These are phyloP conservation scores for Zygoascus flipseniorum DNA, from an alignment of 805 yeast genomes.

Conservation along the genomic window DNA sequence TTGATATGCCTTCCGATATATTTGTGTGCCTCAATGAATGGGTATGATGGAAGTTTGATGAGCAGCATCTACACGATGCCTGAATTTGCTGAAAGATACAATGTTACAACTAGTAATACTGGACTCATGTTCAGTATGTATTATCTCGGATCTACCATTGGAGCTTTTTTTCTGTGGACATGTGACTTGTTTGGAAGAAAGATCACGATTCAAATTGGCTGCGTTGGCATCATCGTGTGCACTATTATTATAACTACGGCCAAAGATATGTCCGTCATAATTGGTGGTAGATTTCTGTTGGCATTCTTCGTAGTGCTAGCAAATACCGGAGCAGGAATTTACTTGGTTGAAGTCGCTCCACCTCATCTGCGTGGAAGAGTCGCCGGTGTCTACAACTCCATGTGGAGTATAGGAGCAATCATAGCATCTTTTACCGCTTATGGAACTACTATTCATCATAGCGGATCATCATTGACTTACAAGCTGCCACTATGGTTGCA, in stretches of 20 bases:
- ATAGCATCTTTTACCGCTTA: constrained; percentile 10
- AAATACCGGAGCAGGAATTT: constrained; percentile 11
- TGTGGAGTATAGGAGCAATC: constrained; percentile 10
- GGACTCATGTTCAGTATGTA: constrained; percentile 14
- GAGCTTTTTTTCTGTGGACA: constrained; percentile 10
- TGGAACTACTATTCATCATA: constrained; percentile 6
- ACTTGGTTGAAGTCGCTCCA: constrained; percentile 14
- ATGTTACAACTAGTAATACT: constrained; percentile 7
- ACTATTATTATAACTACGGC: constrained; percentile 10
- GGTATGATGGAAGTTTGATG: constrained; percentile 16
- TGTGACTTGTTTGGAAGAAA: constrained; percentile 10
- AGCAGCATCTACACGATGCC: constrained; percentile 13
- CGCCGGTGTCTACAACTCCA: constrained; percentile 14
- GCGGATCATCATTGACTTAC: constrained; percentile 6
- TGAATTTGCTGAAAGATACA: constrained; percentile 9
- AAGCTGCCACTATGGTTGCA: constrained; percentile 15
- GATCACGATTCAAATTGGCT: constrained; percentile 10
- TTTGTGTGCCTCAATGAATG: constrained; percentile 10
- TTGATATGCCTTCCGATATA: constrained; percentile 8
- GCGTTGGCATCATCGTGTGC: constrained; percentile 12
- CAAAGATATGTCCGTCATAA: constrained; percentile 5
- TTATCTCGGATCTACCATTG: constrained; percentile 12
- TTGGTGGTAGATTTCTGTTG: constrained; percentile 14
- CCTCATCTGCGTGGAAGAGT: constrained; percentile 15
- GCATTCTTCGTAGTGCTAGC: constrained; percentile 11